Evolutionary conservation across 768 basidiomycete genomes (phyloP).

Genomic region (Amanita rubescens): DNA sequence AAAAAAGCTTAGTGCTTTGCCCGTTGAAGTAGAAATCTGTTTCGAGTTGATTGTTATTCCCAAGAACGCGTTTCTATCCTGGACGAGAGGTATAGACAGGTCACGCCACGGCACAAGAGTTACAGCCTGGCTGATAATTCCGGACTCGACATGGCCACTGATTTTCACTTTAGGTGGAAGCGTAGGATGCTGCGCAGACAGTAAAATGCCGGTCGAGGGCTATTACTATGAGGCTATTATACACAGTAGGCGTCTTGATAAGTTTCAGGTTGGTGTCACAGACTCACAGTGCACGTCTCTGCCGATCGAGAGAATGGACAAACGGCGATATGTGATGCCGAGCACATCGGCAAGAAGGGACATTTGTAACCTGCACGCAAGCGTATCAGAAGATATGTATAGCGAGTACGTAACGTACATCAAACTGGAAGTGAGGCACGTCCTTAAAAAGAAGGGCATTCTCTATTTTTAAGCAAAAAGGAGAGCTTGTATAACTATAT

Average conservation of each 20-base stretch:
- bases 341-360: constrained; percentile 44
- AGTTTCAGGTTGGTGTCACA: constrained; percentile 37
- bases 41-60: background rate
- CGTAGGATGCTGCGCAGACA: background rate
- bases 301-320: constrained; percentile 54
- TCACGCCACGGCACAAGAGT: background rate
- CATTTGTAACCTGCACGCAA: constrained; percentile 29
- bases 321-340: constrained; percentile 49
- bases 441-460: constrained; percentile 42
- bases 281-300: constrained; percentile 57
- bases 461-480: constrained; percentile 45
- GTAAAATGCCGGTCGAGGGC: background rate
- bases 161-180: background rate
- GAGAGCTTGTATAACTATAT: constrained; percentile 46
- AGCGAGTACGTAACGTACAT: too few species aligned
- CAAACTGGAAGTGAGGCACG: constrained; percentile 40
- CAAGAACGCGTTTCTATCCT: background rate
- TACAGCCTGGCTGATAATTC: background rate
- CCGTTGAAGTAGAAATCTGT: background rate
- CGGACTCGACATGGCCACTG: background rate
- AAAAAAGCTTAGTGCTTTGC: constrained; percentile 25
- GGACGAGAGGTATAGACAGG: background rate
- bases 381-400: too few species aligned
- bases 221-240: background rate
- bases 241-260: background rate